phyloP scores from a whole-genome alignment of 257 asterid species.

The Solanum arcanum region DNA sequence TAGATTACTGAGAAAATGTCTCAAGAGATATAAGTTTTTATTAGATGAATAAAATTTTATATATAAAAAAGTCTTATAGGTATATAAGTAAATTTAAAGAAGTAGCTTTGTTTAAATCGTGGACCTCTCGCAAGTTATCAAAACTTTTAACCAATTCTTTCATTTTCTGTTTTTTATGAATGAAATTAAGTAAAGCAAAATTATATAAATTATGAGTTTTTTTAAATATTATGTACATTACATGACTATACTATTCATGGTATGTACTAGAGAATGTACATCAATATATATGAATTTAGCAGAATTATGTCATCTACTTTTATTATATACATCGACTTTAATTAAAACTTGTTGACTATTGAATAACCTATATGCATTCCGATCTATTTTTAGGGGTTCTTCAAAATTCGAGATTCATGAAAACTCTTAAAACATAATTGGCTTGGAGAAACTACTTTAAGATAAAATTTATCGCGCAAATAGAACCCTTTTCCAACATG shows the following conservation, averaged over 20 bases:
- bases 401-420: not conserved
- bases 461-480: not conserved
- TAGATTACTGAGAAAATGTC: not conserved
- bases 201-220: not conserved
- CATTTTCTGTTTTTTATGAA: not conserved
- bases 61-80: not conserved
- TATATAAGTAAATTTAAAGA: no score
- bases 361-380: not conserved
- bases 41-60: not conserved
- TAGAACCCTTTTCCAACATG: not conserved
- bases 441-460: not conserved
- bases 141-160: no score
- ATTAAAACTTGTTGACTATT: not conserved
- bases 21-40: not conserved
- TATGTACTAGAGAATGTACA: conserved; percentile 35
- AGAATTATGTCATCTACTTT: not conserved
- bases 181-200: no score
- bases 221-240: not conserved
- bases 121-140: no score
- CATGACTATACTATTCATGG: not conserved
- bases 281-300: not conserved
- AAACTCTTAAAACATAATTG: not conserved
- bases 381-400: not conserved
- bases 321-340: not conserved
- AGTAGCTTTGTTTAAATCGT: no score